Evolutionary conservation across 208 protist genomes (phyloP).

Genomic region (Leishmania martiniquensis): DNA sequence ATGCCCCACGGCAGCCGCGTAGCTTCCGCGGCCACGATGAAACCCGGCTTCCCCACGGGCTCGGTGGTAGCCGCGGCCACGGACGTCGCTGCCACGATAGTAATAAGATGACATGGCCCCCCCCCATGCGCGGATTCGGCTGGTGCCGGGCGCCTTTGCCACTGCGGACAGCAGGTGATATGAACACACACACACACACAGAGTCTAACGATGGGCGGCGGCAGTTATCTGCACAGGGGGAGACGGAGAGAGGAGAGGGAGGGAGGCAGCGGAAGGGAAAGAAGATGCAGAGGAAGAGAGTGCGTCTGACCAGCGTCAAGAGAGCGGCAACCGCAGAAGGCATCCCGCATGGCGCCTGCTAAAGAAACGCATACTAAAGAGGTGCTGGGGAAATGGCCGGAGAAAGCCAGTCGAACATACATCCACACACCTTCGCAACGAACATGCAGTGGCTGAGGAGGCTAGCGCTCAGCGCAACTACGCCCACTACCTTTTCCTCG

Average conservation of each 20-base stretch:
- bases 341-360: too few species aligned
- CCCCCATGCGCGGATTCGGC: too few species aligned
- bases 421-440: too few species aligned
- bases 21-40: slow-evolving; percentile 6
- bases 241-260: background rate
- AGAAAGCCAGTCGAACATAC: too few species aligned
- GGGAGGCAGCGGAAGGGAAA: too few species aligned
- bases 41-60: background rate
- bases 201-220: background rate
- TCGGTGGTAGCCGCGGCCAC: background rate
- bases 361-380: too few species aligned
- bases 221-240: background rate
- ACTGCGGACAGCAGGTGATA: background rate
- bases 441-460: too few species aligned
- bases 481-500: too few species aligned
- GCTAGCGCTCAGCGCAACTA: too few species aligned
- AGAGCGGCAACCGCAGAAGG: too few species aligned
- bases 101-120: slow-evolving; percentile 15
- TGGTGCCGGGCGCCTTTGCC: background rate
- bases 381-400: too few species aligned
- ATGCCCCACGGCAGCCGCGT: slow-evolving; percentile 2
- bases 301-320: too few species aligned
- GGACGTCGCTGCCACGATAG: slow-evolving; percentile 6
- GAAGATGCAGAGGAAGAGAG: background rate
- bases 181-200: background rate